Base-by-base conservation (phyloP, 2,329 filamentous ascomycete genomes). In the Pseudocercospora fijiensis region DNA sequence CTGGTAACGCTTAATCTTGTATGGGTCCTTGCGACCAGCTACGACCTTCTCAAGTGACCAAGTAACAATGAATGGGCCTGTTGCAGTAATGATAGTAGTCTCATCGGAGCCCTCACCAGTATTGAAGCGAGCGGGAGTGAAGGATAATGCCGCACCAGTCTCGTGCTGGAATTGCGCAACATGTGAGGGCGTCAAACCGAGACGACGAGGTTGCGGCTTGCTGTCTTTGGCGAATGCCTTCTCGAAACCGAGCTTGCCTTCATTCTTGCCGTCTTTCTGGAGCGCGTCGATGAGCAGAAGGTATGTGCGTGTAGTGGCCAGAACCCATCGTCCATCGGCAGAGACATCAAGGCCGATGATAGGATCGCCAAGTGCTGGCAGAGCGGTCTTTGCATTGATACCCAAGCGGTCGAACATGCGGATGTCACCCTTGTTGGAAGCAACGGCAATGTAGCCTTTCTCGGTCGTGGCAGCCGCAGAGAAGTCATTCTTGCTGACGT, bases 141-240 rank as follows among this genome's bases (percentile, higher is more conserved):
- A 99, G 0, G 88, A 85, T 10, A 99, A 85, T 0, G 91, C 88
- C 64, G 89, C 88, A 71, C 92, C 91, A 1, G 95, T 99, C 78
- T 99, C 95, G 77, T 98, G 91, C 75, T 96, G 91, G 82, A 99
- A 97, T 76, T 99, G 95, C 0, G 95, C 95, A 27, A 98, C 92
- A 76, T 99, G 95, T 65, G 91, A 88, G 0, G 95, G 95, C 6
- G 90, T 93, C 41, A 99, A 84, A 11, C 89, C 92, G 10, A 99
- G 86, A 70, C 95, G 92, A 60, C 92, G 90, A 37, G 95, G 95
- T 72, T 96, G 92, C 1, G 95, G 95, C 78, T 99, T 99, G 20
- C 88, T 85, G 75, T 97, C 93, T 69, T 96, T 96, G 2, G 90
- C 88, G 73, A 99, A 99, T 0, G 91, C 83, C 76, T 90, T 93